Base-by-base conservation (phyloP, 495 filamentous ascomycete species). In the Aspergillus cristatus region DNA sequence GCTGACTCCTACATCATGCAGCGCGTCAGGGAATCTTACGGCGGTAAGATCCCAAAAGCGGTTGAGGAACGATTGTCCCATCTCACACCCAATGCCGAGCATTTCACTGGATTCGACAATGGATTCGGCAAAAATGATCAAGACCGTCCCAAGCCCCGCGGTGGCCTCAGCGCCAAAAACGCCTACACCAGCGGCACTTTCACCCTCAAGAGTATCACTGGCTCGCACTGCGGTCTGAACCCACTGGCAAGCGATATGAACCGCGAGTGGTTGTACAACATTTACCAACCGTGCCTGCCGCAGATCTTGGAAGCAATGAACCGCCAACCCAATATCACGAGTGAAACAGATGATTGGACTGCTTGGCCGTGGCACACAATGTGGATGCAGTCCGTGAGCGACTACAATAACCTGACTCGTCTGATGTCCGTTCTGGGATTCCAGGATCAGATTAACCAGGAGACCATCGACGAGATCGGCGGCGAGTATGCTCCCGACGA, bases 221-320 rank as follows among this genome's bases (percentile, higher is more conserved):
- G 50, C 3, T 54, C 50, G 18, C 46, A 57, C 15, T 63, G 59
- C 25, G 57, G 57, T 13, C 41, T 55, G 18, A 46, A 42, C 7
- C 60, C 62, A 1, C 46, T 65, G 7, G 50, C 53, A 30, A 59
- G 54, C 14, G 53, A 62, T 26, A 56, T 56, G 34, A 51, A 56
- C 28, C 46, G 47, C 16, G 62, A 65, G 38, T 54, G 56, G 16
- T 32, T 41, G 26, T 44, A 58, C 22, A 54, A 62, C 28, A 61
- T 63, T 26, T 68, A 68, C 37, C 63, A 68, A 41, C 63, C 63
- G 5, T 68, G 63, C 37, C 39, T 66, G 3, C 53, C 62, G 2
- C 63, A 64, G 28, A 50, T 68, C 15, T 42, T 68, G 11, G 42
- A 58, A 1, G 43, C 60, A 11, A 45, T 68, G 14, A 52, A 53